Conservation (phyloP, 208 protist species). For the Strigomonas culicis region DNA sequence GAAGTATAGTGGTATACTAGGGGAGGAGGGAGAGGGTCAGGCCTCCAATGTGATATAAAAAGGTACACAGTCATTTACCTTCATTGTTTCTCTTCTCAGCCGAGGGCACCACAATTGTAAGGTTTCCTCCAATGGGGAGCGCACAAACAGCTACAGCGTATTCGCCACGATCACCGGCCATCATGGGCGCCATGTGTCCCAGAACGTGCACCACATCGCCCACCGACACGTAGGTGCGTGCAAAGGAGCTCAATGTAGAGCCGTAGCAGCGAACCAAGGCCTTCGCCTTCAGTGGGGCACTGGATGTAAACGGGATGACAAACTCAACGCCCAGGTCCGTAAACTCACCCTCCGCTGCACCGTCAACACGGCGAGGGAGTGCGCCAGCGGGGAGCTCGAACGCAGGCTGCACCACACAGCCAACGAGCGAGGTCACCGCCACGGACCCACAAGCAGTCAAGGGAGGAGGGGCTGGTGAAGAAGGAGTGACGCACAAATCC, state of each 20-base stretch:
- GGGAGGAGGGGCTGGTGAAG: too few species aligned
- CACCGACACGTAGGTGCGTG: constrained; percentile 28
- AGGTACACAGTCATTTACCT: background rate
- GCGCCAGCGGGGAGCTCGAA: too few species aligned
- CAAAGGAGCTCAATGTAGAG: constrained; percentile 54
- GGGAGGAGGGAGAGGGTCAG: background rate
- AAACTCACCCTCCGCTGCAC: constrained; percentile 6
- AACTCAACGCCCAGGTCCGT: constrained; percentile 32
- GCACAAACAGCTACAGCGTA: constrained; percentile 43
- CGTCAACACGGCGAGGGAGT: too few species aligned
- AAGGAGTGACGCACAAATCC: too few species aligned
- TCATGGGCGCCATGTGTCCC: constrained; percentile 56
- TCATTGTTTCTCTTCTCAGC: background rate
- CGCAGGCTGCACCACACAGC: too few species aligned
- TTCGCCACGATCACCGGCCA: background rate
- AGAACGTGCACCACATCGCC: constrained; percentile 83
- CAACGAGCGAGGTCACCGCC: too few species aligned
- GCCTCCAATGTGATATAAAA: background rate
- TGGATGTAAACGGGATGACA: constrained; percentile 42
- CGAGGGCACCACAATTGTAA: background rate
- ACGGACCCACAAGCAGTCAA: too few species aligned
- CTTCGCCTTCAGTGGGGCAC: constrained; percentile 39
- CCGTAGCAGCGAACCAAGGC: constrained; percentile 55
- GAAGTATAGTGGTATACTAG: constrained; percentile 6
- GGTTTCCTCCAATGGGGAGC: constrained; percentile 74